Conservation (phyloP, 768 basidiomycete genomes). For the Pleurotus ostreatus region DNA sequence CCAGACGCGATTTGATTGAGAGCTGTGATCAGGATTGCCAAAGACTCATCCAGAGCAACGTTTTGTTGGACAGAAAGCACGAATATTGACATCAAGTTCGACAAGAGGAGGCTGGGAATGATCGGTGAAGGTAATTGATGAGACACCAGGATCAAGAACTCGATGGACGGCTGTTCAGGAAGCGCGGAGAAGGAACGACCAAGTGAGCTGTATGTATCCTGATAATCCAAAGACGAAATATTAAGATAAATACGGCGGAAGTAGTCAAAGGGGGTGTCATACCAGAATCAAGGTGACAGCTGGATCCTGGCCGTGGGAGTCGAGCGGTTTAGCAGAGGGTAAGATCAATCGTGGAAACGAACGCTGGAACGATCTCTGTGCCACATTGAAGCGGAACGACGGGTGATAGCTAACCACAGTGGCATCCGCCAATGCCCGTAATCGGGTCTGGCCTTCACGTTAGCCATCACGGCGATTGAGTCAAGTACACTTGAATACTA, state of each 20-base stretch:
- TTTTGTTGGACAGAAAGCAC: slow-evolving; percentile 51
- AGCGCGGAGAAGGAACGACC: slow-evolving; percentile 18
- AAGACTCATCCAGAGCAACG: slow-evolving; percentile 50
- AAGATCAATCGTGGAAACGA: slow-evolving; percentile 42
- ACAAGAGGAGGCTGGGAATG: slow-evolving; percentile 17
- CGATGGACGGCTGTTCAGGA: slow-evolving; percentile 21
- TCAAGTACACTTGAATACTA: slow-evolving; percentile 5
- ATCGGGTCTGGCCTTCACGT: slow-evolving; percentile 18
- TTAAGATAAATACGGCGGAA: background rate
- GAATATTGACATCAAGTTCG: slow-evolving; percentile 36
- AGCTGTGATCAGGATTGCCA: slow-evolving; percentile 48
- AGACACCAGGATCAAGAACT: slow-evolving; percentile 33
- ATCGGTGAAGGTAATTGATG: slow-evolving; percentile 20
- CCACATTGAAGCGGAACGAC: slow-evolving; percentile 38
- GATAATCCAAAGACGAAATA: background rate
- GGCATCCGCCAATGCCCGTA: slow-evolving; percentile 29
- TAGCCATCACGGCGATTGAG: background rate
- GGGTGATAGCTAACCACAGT: slow-evolving; percentile 29
- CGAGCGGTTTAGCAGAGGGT: slow-evolving; percentile 23
- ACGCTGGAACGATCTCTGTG: slow-evolving; percentile 41
- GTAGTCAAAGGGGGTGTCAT: slow-evolving; percentile 16
- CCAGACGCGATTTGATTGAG: slow-evolving; percentile 22
- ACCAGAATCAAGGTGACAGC: slow-evolving; percentile 36
- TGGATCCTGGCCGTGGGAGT: slow-evolving; percentile 37
- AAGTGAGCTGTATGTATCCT: slow-evolving; percentile 34